A percentile compares a stretch with the other conserved stretches of the same genome.
Conservation (phyloP, 176 grass and related monocot species). For the Bolboschoenus planiculmis region DNA sequence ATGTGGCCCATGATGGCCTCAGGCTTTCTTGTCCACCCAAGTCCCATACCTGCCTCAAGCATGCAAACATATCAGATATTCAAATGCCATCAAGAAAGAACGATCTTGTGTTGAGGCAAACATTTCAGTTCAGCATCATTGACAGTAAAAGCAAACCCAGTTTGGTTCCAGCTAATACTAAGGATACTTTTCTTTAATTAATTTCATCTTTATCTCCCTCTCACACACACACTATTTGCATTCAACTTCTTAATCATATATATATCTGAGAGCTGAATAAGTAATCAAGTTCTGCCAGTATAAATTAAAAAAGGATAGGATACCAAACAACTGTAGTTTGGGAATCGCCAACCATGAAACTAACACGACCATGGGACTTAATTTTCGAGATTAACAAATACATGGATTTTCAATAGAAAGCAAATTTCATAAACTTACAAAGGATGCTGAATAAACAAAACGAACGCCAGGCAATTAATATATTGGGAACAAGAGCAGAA, state of each 20-base stretch:
- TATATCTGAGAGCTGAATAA: too few species aligned
- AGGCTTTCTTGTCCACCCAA: conserved; percentile 91
- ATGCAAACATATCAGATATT: conserved; percentile 30
- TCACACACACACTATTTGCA: too few species aligned
- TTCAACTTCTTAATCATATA: too few species aligned
- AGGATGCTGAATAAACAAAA: neutral
- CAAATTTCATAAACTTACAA: neutral
- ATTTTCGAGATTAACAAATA: neutral
- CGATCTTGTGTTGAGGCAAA: neutral
- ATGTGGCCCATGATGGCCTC: conserved; percentile 84
- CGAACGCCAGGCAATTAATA: neutral
- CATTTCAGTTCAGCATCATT: neutral
- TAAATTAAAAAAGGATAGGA: too few species aligned
- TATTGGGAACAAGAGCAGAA: neutral
- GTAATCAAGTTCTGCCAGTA: too few species aligned
- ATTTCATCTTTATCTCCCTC: neutral
- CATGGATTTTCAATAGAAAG: neutral
- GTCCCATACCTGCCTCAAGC: conserved; percentile 74
- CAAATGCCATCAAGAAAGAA: neutral
- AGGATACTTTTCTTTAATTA: neutral
- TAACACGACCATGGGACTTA: neutral
- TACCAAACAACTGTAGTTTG: too few species aligned
- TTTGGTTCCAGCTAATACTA: neutral
- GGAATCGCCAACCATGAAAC: too few species aligned
- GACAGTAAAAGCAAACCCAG: neutral